Evolutionary conservation across 2,329 filamentous ascomycete genomes (phyloP).

Genomic region (Aaosphaeria pasadenensis): DNA sequence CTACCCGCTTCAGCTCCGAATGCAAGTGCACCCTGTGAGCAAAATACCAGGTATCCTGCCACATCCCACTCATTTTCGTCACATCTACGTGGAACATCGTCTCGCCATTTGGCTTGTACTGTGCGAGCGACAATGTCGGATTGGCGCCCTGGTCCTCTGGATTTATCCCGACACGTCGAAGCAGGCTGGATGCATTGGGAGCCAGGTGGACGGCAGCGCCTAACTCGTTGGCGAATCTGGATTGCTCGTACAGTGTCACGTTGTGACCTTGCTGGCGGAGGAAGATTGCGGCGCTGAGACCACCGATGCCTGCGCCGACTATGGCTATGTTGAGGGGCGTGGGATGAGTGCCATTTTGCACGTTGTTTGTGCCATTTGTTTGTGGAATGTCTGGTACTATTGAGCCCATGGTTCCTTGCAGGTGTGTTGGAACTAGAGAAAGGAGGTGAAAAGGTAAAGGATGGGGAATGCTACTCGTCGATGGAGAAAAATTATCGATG

Average conservation of each 20-base stretch:
- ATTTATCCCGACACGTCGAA: constrained; percentile 46
- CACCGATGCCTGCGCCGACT: constrained; percentile 51
- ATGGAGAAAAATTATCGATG: too few relatives aligned
- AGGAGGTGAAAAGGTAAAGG: too few relatives aligned
- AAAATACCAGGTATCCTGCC: constrained; percentile 54
- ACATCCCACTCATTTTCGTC: constrained; percentile 39
- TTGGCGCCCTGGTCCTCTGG: constrained; percentile 41
- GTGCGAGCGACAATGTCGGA: constrained; percentile 28
- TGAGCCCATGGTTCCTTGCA: too few relatives aligned
- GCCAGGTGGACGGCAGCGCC: constrained; percentile 63
- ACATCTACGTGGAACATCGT: constrained; percentile 36
- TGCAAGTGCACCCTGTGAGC: constrained; percentile 56
- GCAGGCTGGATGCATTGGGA: constrained; percentile 59
- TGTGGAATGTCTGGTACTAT: too few relatives aligned
- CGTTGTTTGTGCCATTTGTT: too few relatives aligned
- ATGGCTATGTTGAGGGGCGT: constrained; percentile 40
- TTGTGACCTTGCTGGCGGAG: constrained; percentile 43
- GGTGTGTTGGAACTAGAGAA: too few relatives aligned
- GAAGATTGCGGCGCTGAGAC: constrained; percentile 52
- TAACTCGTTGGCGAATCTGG: constrained; percentile 53
- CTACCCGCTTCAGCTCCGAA: constrained; percentile 48
- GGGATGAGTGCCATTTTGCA: not conserved
- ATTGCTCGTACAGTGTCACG: constrained; percentile 41
- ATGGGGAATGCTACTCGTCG: too few relatives aligned
- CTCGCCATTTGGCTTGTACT: constrained; percentile 40